A percentile compares a stretch with the other conserved stretches of the same genome.
These are phyloP conservation scores for Cercospora sojina DNA, from an alignment of 2,329 filamentous ascomycete genomes.

Conservation along the genomic window DNA sequence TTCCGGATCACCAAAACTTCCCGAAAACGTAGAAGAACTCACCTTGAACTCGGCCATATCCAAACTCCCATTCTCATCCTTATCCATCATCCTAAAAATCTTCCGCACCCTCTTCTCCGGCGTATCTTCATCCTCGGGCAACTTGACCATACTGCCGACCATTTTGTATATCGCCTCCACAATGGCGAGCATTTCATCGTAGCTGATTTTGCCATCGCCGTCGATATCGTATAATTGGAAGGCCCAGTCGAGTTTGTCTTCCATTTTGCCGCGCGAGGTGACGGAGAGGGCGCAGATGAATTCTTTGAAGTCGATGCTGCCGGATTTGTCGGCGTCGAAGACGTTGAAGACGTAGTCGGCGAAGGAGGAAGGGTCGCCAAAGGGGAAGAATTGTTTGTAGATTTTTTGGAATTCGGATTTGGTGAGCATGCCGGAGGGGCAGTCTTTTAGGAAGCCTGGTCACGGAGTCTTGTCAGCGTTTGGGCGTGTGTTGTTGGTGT, in stretches of 20 bases:
- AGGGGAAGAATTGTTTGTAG: slow-evolving; percentile 98
- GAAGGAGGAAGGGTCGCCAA: slow-evolving; percentile 94
- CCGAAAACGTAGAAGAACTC: background rate
- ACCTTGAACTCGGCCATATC: slow-evolving; percentile 95
- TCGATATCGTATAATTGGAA: slow-evolving; percentile 99
- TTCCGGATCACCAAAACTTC: too few species aligned
- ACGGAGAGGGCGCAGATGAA: slow-evolving; percentile 98
- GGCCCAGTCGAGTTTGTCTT: slow-evolving; percentile 98
- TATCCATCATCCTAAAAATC: slow-evolving; percentile 99
- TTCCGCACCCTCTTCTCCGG: slow-evolving; percentile 97
- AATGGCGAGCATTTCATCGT: slow-evolving; percentile 98
- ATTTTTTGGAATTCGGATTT: slow-evolving; percentile 99
- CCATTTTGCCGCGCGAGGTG: slow-evolving; percentile 96
- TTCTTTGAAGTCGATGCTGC: slow-evolving; percentile 98
- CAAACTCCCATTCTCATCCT: slow-evolving; percentile 96
- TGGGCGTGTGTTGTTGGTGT: too few species aligned
- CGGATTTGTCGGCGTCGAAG: slow-evolving; percentile 95
- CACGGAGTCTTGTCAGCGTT: background rate
- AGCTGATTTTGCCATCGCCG: slow-evolving; percentile 97
- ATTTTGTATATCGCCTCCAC: slow-evolving; percentile 99
- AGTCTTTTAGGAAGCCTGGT: slow-evolving; percentile 94
- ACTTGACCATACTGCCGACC: slow-evolving; percentile 99
- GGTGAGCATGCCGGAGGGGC: slow-evolving; percentile 91
- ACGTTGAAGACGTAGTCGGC: slow-evolving; percentile 99
- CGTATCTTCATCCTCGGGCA: slow-evolving; percentile 97